These are phyloP conservation scores for Hypoxylon sp. DNA, from an alignment of 2,329 filamentous ascomycete species.

Conservation along the genomic window DNA sequence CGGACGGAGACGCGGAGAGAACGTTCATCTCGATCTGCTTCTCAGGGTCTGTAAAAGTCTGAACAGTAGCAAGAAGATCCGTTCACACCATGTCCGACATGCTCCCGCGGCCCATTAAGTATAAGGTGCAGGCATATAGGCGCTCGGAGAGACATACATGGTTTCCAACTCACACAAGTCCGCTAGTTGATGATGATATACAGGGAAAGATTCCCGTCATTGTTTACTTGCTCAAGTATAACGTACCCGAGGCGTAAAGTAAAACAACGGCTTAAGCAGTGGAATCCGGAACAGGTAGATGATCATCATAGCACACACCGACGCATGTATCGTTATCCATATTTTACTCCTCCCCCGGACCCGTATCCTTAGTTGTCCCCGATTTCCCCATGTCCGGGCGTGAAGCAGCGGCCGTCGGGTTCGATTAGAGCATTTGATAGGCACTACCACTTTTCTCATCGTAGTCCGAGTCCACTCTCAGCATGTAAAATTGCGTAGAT, in stretches of 20 bases:
- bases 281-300: conserved; percentile 11
- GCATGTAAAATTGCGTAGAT: conserved; percentile 33
- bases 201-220: conserved; percentile 14
- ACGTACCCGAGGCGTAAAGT: conserved; percentile 5
- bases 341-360: conserved; percentile 42
- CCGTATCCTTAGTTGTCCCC: conserved; percentile 20
- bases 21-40: background rate
- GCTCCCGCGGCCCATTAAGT: background rate
- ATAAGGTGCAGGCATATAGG: background rate
- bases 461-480: conserved; percentile 30
- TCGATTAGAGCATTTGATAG: conserved; percentile 28
- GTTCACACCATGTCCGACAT: conserved; percentile 1
- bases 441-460: conserved; percentile 14
- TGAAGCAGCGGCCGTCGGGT: conserved; percentile 12
- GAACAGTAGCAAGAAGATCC: conserved; percentile 6
- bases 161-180: background rate
- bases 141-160: background rate
- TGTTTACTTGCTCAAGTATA: conserved; percentile 1
- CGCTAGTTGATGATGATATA: conserved; percentile 22
- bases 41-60: background rate
- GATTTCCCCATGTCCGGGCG: conserved; percentile 28
- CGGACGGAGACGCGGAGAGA: background rate
- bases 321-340: conserved; percentile 25
- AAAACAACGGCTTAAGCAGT: conserved; percentile 19
- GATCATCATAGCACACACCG: conserved; percentile 21